Evolutionary conservation across 1,284 basidiomycete genomes (phyloP).

Genomic region (Puccinia triticina): DNA sequence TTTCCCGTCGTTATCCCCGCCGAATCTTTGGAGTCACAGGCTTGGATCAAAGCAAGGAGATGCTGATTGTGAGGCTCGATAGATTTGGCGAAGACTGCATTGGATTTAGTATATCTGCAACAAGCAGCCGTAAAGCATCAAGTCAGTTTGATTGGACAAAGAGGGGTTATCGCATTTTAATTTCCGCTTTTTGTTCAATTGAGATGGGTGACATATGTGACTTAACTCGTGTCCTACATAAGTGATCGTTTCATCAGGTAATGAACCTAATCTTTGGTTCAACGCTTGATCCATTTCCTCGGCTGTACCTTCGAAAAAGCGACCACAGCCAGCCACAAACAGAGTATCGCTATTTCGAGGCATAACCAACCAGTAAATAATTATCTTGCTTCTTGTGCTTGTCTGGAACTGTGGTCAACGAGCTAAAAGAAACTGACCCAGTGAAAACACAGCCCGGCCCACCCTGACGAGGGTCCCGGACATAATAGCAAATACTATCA

Average conservation of each 20-base stretch:
- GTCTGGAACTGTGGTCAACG: background rate
- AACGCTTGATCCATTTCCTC: slow-evolving; percentile 82
- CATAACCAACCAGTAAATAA: background rate
- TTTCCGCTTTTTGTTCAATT: background rate
- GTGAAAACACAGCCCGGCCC: slow-evolving; percentile 80
- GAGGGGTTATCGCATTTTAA: slow-evolving; percentile 9
- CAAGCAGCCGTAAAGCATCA: background rate
- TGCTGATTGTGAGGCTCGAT: slow-evolving; percentile 71
- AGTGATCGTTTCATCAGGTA: slow-evolving; percentile 80
- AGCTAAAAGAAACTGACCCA: slow-evolving; percentile 63
- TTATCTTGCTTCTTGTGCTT: background rate
- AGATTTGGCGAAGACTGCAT: slow-evolving; percentile 59
- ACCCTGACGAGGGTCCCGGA: slow-evolving; percentile 68
- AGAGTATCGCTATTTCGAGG: slow-evolving; percentile 72
- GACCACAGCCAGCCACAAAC: slow-evolving; percentile 90
- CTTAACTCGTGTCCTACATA: slow-evolving; percentile 96
- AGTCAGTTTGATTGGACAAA: slow-evolving; percentile 45
- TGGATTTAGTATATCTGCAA: slow-evolving; percentile 56
- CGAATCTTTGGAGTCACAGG: slow-evolving; percentile 62
- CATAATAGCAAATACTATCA: slow-evolving; percentile 89
- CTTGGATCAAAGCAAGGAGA: slow-evolving; percentile 66
- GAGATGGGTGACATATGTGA: slow-evolving; percentile 47
- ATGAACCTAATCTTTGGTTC: slow-evolving; percentile 67
- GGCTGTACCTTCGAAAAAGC: slow-evolving; percentile 91
- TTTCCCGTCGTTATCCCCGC: slow-evolving; percentile 72